These are phyloP conservation scores for Diaporthe destruens DNA, from an alignment of 2,329 filamentous ascomycete genomes.

Conservation along the genomic window DNA sequence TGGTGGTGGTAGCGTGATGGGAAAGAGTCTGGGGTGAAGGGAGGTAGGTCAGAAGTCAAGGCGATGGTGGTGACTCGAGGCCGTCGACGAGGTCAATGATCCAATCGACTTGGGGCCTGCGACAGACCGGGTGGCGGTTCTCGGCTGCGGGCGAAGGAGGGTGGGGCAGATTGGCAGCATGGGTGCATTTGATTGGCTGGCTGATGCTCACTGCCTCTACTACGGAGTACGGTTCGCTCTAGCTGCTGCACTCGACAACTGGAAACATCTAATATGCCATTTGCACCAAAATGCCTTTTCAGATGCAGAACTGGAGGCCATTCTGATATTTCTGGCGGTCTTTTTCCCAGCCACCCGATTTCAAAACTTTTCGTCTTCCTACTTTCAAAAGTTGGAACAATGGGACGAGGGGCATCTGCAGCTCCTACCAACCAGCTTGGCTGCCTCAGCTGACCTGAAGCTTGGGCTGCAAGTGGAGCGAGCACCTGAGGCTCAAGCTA, in stretches of 20 bases:
- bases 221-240: not conserved
- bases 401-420: not conserved
- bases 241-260: not conserved
- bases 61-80: conserved; percentile 11
- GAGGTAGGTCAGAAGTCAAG: not conserved
- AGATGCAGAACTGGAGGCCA: too few species aligned
- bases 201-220: not conserved
- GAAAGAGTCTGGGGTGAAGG: not conserved
- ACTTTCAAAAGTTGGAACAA: not conserved
- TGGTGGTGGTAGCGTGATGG: not conserved
- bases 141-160: not conserved
- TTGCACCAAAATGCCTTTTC: not conserved
- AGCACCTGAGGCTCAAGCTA: not conserved
- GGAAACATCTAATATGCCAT: conserved; percentile 18
- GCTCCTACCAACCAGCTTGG: not conserved
- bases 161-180: not conserved
- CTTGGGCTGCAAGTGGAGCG: not conserved
- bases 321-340: not conserved
- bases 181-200: not conserved
- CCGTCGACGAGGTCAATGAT: conserved; percentile 26
- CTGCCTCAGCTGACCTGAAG: too few species aligned
- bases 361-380: not conserved
- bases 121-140: conserved; percentile 24
- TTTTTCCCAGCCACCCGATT: conserved; percentile 4
- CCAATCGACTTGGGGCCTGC: conserved; percentile 3